Percentiles rank a stretch among this genome's conserved stretches.
Conservation (phyloP, 2,329 filamentous ascomycete species). For the Paecilomyces sp. region DNA sequence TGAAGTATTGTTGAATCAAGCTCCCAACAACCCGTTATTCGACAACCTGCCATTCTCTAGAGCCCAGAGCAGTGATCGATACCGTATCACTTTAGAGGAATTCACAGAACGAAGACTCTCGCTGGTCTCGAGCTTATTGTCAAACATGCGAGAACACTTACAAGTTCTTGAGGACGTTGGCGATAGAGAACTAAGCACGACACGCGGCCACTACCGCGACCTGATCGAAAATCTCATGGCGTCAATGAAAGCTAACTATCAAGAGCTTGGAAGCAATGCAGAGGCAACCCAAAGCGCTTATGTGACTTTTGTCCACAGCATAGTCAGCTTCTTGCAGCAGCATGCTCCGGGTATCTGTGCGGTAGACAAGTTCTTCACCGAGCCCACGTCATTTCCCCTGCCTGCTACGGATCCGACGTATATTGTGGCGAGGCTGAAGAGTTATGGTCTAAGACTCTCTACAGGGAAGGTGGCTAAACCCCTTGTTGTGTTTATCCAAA, state of each 20-base stretch:
- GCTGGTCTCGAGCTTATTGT: constrained; percentile 49
- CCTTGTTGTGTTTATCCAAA: constrained; percentile 52
- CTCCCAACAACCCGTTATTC: constrained; percentile 41
- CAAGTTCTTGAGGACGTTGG: constrained; percentile 27
- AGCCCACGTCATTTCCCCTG: constrained; percentile 53
- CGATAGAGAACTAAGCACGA: constrained; percentile 27
- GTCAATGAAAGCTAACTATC: constrained; percentile 55
- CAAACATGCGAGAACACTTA: constrained; percentile 52
- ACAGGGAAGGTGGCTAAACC: constrained; percentile 46
- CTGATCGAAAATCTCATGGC: constrained; percentile 52
- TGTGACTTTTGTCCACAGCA: constrained; percentile 54
- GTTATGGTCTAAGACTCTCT: constrained; percentile 49
- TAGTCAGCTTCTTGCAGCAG: constrained; percentile 55
- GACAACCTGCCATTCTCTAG: constrained; percentile 51
- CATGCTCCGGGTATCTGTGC: constrained; percentile 49
- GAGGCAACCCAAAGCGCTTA: constrained; percentile 44
- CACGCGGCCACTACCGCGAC: constrained; percentile 39
- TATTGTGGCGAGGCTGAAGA: constrained; percentile 53
- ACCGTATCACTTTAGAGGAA: constrained; percentile 45
- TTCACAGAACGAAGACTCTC: constrained; percentile 48
- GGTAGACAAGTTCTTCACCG: constrained; percentile 54
- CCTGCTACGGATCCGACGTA: constrained; percentile 55
- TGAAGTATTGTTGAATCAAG: constrained; percentile 44
- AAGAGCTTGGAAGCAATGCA: constrained; percentile 40
- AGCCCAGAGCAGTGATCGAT: constrained; percentile 27